Evolutionary conservation across 306 rosid genomes (phyloP).

Genomic region (Corylus americana): DNA sequence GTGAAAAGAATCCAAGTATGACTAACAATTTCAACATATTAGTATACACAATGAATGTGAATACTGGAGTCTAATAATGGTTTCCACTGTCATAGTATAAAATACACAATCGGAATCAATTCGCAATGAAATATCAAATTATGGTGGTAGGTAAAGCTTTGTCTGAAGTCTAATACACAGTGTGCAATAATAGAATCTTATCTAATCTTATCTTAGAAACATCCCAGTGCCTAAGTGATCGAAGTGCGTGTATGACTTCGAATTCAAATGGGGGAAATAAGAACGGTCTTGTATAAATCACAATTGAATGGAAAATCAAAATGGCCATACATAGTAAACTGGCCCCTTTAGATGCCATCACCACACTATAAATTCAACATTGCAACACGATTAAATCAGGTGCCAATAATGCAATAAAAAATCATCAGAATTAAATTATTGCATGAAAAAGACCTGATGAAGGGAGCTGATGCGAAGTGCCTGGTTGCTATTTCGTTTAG

Average conservation of each 20-base stretch:
- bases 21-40: not conserved
- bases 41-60: too few species aligned
- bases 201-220: not conserved
- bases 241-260: not conserved
- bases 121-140: not conserved
- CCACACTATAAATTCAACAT: not conserved
- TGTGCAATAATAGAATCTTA: not conserved
- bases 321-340: not conserved
- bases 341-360: not conserved
- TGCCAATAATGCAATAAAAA: not conserved
- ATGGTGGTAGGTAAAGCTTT: not conserved
- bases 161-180: not conserved
- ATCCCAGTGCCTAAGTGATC: not conserved
- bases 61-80: too few species aligned
- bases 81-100: not conserved
- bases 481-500: slow-evolving; percentile 83
- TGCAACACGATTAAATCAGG: not conserved
- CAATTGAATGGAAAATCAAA: not conserved
- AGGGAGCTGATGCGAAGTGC: slow-evolving; percentile 90
- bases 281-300: not conserved
- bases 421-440: slow-evolving; percentile 1
- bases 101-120: not conserved
- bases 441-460: slow-evolving; percentile 70
- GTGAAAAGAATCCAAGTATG: not conserved
- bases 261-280: not conserved